Conservation (phyloP, 805 yeast genomes). For the Lachancea dasiensis region DNA sequence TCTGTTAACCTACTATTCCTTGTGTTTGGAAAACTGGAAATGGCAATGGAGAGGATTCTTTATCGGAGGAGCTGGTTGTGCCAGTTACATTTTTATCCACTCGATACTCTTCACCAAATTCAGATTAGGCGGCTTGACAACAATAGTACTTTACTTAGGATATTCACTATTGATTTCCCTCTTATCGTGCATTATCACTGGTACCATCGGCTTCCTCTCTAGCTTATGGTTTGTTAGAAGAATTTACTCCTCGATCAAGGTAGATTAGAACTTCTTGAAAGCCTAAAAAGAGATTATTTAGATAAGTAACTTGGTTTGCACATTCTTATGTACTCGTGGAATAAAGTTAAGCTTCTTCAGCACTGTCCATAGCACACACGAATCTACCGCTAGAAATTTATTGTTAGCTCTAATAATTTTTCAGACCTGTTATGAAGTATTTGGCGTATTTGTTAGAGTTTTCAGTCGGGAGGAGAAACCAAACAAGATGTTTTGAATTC, state of each 20-base stretch:
- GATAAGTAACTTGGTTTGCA: neutral
- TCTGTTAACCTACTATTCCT: conserved; percentile 71
- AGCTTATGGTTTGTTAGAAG: conserved; percentile 66
- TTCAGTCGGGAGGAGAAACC: neutral
- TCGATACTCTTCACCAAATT: conserved; percentile 69
- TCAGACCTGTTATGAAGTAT: too few relatives aligned
- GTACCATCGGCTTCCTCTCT: conserved; percentile 78
- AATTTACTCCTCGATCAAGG: conserved; percentile 80
- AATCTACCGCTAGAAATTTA: too few relatives aligned
- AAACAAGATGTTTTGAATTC: neutral
- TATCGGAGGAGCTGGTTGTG: conserved; percentile 88
- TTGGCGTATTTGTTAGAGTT: too few relatives aligned
- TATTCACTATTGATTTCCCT: conserved; percentile 69
- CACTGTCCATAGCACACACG: too few relatives aligned
- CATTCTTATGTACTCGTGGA: neutral
- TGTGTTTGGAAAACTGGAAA: conserved; percentile 86
- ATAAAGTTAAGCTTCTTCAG: too few relatives aligned
- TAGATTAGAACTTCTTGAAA: conserved; percentile 46
- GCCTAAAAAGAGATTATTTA: neutral
- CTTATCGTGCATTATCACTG: conserved; percentile 75
- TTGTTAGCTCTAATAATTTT: too few relatives aligned
- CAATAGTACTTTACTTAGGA: conserved; percentile 74
- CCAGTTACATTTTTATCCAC: conserved; percentile 78
- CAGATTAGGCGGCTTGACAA: conserved; percentile 64
- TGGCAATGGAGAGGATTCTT: conserved; percentile 97